Evolutionary conservation across 305 asterid species (phyloP).

Genomic region (Ajuga reptans): DNA sequence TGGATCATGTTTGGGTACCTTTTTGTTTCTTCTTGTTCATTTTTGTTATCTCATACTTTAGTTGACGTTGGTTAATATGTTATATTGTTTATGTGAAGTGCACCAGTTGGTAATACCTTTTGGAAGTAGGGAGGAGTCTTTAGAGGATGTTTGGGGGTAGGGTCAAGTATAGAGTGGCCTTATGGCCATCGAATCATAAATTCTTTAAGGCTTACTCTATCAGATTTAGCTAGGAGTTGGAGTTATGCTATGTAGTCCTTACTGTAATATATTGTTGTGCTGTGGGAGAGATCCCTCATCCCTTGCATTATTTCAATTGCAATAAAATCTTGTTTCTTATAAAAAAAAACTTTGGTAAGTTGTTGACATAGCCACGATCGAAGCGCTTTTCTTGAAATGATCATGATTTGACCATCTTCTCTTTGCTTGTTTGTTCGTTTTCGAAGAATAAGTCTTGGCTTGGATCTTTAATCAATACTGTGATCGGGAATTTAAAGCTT

Average conservation of each 20-base stretch:
- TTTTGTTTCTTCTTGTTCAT: not conserved
- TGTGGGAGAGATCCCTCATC: too few relatives aligned
- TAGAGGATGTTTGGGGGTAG: too few relatives aligned
- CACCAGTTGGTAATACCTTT: not conserved
- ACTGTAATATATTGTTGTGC: too few relatives aligned
- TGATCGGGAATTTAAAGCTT: constrained; percentile 94
- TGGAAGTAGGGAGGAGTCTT: too few relatives aligned
- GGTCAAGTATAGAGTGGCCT: too few relatives aligned
- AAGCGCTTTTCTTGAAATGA: not conserved
- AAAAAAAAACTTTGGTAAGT: not conserved
- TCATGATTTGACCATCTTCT: constrained; percentile 26
- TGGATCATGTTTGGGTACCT: not conserved
- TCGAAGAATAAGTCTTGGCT: constrained; percentile 86
- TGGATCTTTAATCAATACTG: constrained; percentile 89
- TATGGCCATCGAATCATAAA: too few relatives aligned
- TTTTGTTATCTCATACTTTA: constrained; percentile 12
- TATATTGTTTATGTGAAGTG: not conserved
- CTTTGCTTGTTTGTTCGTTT: constrained; percentile 26
- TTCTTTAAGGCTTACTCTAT: too few relatives aligned
- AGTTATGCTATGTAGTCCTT: too few relatives aligned
- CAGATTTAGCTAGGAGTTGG: too few relatives aligned
- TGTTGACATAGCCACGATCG: not conserved
- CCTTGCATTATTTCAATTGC: too few relatives aligned
- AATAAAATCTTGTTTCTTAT: too few relatives aligned
- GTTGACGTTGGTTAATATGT: not conserved